Evolutionary conservation across 441 rosid genomes (phyloP), one percentile per base, ranked within the genome.

Genomic region (Jatropha podagrica): DNA sequence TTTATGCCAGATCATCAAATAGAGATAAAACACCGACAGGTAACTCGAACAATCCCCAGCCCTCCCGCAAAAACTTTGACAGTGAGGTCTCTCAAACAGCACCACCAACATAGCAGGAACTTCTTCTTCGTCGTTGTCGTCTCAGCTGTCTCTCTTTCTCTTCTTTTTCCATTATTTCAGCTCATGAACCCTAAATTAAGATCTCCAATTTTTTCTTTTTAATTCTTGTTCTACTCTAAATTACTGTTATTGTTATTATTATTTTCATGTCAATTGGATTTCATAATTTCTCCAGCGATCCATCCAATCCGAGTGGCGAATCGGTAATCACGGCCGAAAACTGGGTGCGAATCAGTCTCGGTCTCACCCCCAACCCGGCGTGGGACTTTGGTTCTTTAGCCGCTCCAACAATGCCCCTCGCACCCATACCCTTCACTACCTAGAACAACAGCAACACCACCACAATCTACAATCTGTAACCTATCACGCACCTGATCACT

Each of bases 321-420:
- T 44, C 71, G 9, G 74, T 76, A 65, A 69, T 15, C 37, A 79
- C 81, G 73, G 76, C 72, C 73, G 82, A 89, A 85, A 82, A 69
- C 94, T 94, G 98, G 98, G 98, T 92, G 98, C 96, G 74, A 90
- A 92, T 88, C 99, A 96, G 89, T 96, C 98, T 17, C 88, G 78
- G 84, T 83, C 90, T 77, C 90, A 86, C 91, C 93, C 86, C 82
- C 85, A 75, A 23, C 74, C 88, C 85, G 87, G 91, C 85, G 89
- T 81, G 89, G 93, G 93, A 78, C 87, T 86, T 70, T 87, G 93
- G 91, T 87, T 86, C 83, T 90, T 85, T 76, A 86, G 85, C 79
- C 92, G 93, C 78, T 85, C 83, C 69, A 80, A 88, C 83, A 81
- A 88, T 90, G 95, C 86, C 69, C 90, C 95, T 76, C 92, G 48